phyloP scores from a whole-genome alignment of 176 grass and related monocot genomes.

The Themeda triandra region DNA sequence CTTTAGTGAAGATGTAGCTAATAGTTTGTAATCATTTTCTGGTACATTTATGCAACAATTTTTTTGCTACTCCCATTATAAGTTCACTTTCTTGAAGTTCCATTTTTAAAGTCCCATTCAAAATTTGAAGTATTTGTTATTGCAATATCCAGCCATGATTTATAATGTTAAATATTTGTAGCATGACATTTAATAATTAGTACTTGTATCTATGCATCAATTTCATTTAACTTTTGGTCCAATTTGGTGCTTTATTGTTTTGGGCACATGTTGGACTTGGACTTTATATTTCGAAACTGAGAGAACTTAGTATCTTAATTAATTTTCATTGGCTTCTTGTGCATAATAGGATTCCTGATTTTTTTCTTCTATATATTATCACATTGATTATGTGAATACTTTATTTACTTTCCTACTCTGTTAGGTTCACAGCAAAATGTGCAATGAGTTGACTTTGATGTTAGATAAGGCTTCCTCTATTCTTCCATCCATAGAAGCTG shows the following conservation, averaged over 20 bases:
- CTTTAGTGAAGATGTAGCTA: neutral
- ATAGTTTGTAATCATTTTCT: neutral
- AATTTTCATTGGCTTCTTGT: neutral
- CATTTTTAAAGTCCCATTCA: neutral
- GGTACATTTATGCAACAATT: neutral
- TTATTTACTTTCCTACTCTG: neutral
- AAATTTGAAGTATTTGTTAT: neutral
- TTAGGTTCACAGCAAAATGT: conserved; percentile 74
- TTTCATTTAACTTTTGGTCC: neutral
- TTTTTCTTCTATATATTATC: too few species aligned
- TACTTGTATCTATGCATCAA: neutral
- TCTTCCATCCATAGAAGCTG: conserved; percentile 83
- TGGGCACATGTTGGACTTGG: neutral
- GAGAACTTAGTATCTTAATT: neutral
- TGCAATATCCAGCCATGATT: neutral
- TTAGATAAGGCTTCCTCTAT: conserved; percentile 63
- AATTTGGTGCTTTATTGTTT: neutral
- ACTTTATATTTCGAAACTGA: neutral
- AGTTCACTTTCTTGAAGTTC: neutral
- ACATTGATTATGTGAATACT: neutral
- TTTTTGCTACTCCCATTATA: neutral
- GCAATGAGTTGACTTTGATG: conserved; percentile 61
- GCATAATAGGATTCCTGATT: neutral
- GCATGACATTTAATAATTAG: neutral
- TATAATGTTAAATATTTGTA: neutral